Conservation (phyloP, 371 early-diverging fungal genomes). For the Catenaria anguillulae region DNA sequence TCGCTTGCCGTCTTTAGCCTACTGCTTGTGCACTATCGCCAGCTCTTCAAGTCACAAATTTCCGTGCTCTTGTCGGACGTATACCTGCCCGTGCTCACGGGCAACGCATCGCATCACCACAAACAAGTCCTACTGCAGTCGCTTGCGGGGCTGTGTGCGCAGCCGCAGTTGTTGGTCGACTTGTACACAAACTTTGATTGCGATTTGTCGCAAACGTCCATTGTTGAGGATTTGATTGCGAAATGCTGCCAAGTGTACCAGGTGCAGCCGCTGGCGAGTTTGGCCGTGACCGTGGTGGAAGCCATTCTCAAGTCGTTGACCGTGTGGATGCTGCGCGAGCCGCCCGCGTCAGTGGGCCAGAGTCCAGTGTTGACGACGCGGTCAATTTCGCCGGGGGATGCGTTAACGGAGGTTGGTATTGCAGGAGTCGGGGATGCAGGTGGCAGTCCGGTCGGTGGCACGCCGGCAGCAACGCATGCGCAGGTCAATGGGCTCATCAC, state of each 20-base stretch:
- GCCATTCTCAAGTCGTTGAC: not conserved
- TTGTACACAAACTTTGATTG: constrained; percentile 44
- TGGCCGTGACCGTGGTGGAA: not conserved
- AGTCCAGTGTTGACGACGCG: constrained; percentile 9
- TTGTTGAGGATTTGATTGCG: not conserved
- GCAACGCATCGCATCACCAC: constrained; percentile 27
- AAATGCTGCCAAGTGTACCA: not conserved
- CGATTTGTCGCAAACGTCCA: constrained; percentile 16
- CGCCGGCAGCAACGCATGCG: not conserved
- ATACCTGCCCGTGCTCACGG: constrained; percentile 41
- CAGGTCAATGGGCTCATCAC: not conserved
- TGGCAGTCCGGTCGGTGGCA: not conserved
- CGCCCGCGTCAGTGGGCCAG: constrained; percentile 11
- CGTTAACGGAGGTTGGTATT: not conserved
- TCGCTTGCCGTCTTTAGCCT: constrained; percentile 66
- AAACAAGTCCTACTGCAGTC: constrained; percentile 30
- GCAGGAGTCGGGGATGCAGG: no score
- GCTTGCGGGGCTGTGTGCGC: constrained; percentile 26
- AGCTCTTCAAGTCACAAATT: constrained; percentile 58
- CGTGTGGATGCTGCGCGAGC: not conserved
- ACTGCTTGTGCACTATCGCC: constrained; percentile 47
- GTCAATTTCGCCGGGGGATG: not conserved
- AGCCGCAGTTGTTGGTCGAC: constrained; percentile 32
- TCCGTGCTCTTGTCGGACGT: constrained; percentile 65
- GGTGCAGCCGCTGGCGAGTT: not conserved